A percentile compares a stretch with the other conserved stretches of the same genome.
Conservation (phyloP, 129 eudicot genomes). For the Ambrosia artemisiifolia region DNA sequence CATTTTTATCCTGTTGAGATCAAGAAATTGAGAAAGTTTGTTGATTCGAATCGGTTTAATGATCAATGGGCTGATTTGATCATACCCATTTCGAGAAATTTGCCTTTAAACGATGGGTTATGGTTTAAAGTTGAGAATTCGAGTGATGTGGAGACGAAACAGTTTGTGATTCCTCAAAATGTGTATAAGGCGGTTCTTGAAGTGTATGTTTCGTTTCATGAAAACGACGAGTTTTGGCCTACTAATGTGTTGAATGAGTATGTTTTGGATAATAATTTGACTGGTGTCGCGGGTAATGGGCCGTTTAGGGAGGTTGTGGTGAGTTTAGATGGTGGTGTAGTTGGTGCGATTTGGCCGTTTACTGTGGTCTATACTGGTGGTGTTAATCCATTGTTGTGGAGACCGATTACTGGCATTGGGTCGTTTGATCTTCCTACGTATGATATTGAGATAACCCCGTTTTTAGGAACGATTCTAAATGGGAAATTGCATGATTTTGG, state of each 20-base stretch:
- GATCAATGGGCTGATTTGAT: conserved; percentile 61
- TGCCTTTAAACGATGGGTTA: conserved; percentile 66
- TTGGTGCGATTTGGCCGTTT: conserved; percentile 81
- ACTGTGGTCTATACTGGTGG: conserved; percentile 84
- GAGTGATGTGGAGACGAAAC: conserved; percentile 42
- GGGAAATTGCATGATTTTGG: conserved; percentile 50
- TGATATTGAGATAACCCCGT: conserved; percentile 79
- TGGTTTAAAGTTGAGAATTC: conserved; percentile 69
- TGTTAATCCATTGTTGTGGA: conserved; percentile 72
- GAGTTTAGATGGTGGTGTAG: conserved; percentile 47
- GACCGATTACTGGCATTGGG: conserved; percentile 74
- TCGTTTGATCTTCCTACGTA: conserved; percentile 81
- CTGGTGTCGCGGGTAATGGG: conserved; percentile 60
- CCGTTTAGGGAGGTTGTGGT: conserved; percentile 85
- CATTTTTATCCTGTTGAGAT: conserved; percentile 60
- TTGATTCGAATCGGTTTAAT: not conserved
- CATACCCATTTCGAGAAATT: conserved; percentile 66
- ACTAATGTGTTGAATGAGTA: conserved; percentile 62
- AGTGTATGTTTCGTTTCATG: conserved; percentile 80
- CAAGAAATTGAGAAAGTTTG: not conserved
- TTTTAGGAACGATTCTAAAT: conserved; percentile 50
- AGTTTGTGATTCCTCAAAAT: conserved; percentile 58
- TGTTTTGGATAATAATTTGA: conserved; percentile 49
- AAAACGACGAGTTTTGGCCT: conserved; percentile 83
- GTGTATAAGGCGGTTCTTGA: conserved; percentile 71